These are phyloP conservation scores for Mycena belliarum DNA, from an alignment of 768 basidiomycete genomes.

Conservation along the genomic window DNA sequence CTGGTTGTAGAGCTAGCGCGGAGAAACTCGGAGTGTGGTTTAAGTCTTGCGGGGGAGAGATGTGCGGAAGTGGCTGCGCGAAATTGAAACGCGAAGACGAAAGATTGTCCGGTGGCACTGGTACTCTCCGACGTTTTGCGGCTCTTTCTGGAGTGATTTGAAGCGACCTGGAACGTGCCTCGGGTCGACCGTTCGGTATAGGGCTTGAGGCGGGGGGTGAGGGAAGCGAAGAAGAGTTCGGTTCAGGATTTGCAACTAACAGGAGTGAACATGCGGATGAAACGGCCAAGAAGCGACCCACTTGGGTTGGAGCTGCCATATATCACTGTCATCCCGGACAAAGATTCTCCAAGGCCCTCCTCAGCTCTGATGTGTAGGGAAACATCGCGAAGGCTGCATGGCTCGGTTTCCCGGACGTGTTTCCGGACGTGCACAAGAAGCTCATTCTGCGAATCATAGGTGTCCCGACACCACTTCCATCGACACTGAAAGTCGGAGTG, in stretches of 20 bases:
- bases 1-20: slow-evolving; percentile 29
- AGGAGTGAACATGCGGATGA: neutral
- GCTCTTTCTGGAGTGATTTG: slow-evolving; percentile 29
- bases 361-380: slow-evolving; percentile 42
- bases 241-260: neutral
- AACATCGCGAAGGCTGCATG: slow-evolving; percentile 49
- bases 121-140: slow-evolving; percentile 15
- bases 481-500: slow-evolving; percentile 4
- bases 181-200: slow-evolving; percentile 21
- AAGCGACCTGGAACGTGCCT: slow-evolving; percentile 18
- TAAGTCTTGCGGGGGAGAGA: neutral
- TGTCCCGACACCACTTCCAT: slow-evolving; percentile 53
- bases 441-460: slow-evolving; percentile 40
- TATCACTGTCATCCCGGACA: slow-evolving; percentile 26
- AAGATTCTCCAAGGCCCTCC: slow-evolving; percentile 44
- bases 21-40: slow-evolving; percentile 22
- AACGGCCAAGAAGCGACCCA: neutral
- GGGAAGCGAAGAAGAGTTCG: slow-evolving; percentile 29
- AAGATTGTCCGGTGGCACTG: slow-evolving; percentile 14
- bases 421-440: slow-evolving; percentile 48
- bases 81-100: slow-evolving; percentile 6
- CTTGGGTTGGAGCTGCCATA: slow-evolving; percentile 4
- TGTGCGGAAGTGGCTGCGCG: slow-evolving; percentile 12
- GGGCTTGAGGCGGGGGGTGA: slow-evolving; percentile 38
- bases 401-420: slow-evolving; percentile 46